Conservation (phyloP, 495 filamentous ascomycete genomes). For the Talaromyces liani region DNA sequence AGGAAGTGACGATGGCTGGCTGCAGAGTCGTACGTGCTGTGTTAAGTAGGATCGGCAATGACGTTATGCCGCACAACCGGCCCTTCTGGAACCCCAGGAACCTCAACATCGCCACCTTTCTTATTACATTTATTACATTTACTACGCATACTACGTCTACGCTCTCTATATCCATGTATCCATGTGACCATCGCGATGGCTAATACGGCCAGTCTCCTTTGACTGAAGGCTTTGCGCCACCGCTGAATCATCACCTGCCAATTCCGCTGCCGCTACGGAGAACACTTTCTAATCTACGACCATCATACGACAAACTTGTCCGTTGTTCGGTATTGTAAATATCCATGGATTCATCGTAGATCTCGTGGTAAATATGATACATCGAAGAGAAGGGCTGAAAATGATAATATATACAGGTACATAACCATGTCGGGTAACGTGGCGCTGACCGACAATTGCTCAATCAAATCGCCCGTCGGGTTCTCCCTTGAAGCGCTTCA, state of each 20-base stretch:
- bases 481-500: constrained; percentile 82
- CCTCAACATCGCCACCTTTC: neutral
- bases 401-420: neutral
- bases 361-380: constrained; percentile 1
- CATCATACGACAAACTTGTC: neutral
- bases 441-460: constrained; percentile 18
- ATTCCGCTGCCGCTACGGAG: too few species aligned
- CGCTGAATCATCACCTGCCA: neutral
- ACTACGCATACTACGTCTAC: neutral
- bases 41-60: constrained; percentile 13
- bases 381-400: neutral
- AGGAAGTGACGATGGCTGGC: neutral
- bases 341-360: neutral
- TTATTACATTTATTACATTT: too few species aligned
- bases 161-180: neutral
- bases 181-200: neutral
- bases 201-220: neutral
- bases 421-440: neutral
- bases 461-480: constrained; percentile 63
- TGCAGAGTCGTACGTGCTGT: too few species aligned
- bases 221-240: neutral
- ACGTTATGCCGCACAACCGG: constrained; percentile 18
- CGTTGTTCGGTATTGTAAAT: neutral
- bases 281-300: neutral
- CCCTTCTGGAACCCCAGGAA: constrained; percentile 2